Conservation (phyloP, 208 protist species). For the Strigomonas culicis region DNA sequence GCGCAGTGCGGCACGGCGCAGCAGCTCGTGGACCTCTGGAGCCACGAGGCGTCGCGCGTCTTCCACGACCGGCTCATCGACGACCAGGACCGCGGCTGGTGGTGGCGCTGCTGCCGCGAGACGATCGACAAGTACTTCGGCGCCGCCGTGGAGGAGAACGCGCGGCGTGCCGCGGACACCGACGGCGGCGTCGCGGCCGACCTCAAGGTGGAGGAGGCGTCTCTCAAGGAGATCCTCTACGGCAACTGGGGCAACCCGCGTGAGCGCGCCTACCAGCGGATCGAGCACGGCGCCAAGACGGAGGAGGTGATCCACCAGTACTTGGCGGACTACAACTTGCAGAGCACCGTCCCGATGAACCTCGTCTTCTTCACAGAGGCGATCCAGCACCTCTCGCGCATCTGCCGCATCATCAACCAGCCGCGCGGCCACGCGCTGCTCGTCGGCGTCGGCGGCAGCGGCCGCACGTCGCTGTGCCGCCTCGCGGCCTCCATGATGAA, state of each 20-base stretch:
- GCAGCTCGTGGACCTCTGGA: constrained; percentile 88
- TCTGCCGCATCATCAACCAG: constrained; percentile 95
- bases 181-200: constrained; percentile 39
- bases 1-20: constrained; percentile 42
- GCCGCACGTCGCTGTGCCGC: constrained; percentile 92
- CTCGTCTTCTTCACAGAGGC: constrained; percentile 97
- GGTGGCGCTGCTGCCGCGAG: constrained; percentile 73
- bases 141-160: constrained; percentile 12
- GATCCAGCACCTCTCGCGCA: constrained; percentile 93
- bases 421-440: constrained; percentile 95
- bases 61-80: constrained; percentile 97
- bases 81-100: constrained; percentile 88
- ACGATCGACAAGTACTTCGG: constrained; percentile 63
- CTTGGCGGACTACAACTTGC: constrained; percentile 92
- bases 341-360: constrained; percentile 74
- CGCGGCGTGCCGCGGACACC: constrained; percentile 5
- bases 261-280: constrained; percentile 50
- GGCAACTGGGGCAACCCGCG: constrained; percentile 43
- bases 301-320: constrained; percentile 74
- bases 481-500: constrained; percentile 93
- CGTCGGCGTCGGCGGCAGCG: constrained; percentile 96
- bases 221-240: constrained; percentile 42
- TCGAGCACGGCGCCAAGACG: constrained; percentile 21
- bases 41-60: constrained; percentile 94
- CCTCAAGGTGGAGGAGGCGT: constrained; percentile 13